These are phyloP conservation scores for Cytidiella melzeri DNA, from an alignment of 768 basidiomycete genomes.

Conservation along the genomic window DNA sequence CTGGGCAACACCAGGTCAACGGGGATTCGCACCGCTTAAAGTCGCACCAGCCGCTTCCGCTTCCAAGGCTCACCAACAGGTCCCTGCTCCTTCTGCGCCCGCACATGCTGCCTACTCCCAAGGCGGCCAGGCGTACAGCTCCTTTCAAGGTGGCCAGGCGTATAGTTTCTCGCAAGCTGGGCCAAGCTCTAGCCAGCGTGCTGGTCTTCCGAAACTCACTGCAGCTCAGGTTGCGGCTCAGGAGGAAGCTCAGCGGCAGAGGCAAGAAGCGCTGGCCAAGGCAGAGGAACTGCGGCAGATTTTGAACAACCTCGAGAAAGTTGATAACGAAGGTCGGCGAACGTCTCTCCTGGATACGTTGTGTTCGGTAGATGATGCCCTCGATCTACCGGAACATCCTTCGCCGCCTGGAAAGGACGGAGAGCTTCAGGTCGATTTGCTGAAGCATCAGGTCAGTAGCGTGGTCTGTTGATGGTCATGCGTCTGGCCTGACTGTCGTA, in stretches of 20 bases:
- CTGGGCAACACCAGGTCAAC: slow-evolving; percentile 71
- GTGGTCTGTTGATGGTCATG: background rate
- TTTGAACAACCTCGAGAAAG: slow-evolving; percentile 63
- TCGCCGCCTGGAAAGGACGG: slow-evolving; percentile 68
- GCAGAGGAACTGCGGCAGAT: slow-evolving; percentile 65
- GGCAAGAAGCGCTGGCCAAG: slow-evolving; percentile 48
- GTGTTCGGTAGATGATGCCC: slow-evolving; percentile 62
- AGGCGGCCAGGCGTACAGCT: background rate
- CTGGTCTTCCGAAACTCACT: background rate
- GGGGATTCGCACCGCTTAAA: slow-evolving; percentile 39
- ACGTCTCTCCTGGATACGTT: slow-evolving; percentile 64
- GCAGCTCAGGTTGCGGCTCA: slow-evolving; percentile 30
- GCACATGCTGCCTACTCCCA: background rate
- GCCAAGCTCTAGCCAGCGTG: slow-evolving; percentile 6
- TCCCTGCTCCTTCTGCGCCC: slow-evolving; percentile 3
- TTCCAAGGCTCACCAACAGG: slow-evolving; percentile 1
- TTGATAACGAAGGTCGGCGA: slow-evolving; percentile 71
- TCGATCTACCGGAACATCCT: slow-evolving; percentile 64
- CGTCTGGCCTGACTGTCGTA: background rate
- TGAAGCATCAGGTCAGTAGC: slow-evolving; percentile 73
- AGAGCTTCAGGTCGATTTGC: slow-evolving; percentile 61
- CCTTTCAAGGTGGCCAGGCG: background rate
- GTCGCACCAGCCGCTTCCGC: slow-evolving; percentile 15
- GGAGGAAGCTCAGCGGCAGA: slow-evolving; percentile 30
- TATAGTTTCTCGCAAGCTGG: background rate